These are phyloP conservation scores for Recurvomyces mirabilis DNA, from an alignment of 495 filamentous ascomycete genomes.

Conservation along the genomic window DNA sequence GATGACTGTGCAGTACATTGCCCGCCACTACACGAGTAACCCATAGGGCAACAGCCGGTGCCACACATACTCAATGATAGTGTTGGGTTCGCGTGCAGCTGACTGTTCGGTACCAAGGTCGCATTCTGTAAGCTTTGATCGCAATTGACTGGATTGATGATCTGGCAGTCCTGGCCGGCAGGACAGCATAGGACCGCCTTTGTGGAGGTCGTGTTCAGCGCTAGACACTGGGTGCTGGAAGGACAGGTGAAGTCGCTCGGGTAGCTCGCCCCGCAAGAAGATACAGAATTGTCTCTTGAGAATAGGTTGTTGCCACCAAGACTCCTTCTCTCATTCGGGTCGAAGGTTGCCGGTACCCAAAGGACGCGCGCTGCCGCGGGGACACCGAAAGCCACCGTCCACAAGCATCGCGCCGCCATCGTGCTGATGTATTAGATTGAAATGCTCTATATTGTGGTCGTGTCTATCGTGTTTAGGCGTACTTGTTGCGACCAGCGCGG, in stretches of 20 bases:
- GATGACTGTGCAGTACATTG: slow-evolving; percentile 32
- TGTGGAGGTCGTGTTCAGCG: slow-evolving; percentile 41
- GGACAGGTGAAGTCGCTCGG: slow-evolving; percentile 71
- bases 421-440: background rate
- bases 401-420: background rate
- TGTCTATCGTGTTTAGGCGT: background rate
- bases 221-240: slow-evolving; percentile 47
- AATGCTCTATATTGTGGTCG: background rate
- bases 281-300: too few species aligned
- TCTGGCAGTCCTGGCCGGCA: slow-evolving; percentile 45
- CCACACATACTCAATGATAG: slow-evolving; percentile 20
- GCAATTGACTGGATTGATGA: slow-evolving; percentile 62
- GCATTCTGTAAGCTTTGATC: slow-evolving; percentile 56
- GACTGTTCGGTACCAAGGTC: slow-evolving; percentile 46
- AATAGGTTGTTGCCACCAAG: too few species aligned
- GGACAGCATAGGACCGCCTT: slow-evolving; percentile 76
- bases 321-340: slow-evolving; percentile 4
- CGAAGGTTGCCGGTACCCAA: slow-evolving; percentile 4
- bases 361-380: slow-evolving; percentile 5
- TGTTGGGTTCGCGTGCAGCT: slow-evolving; percentile 40
- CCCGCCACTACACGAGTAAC: slow-evolving; percentile 55
- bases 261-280: slow-evolving; percentile 35
- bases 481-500: slow-evolving; percentile 7
- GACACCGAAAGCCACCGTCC: too few species aligned
- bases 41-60: slow-evolving; percentile 60